Percentiles rank a stretch among this genome's conserved stretches.
phyloP scores from a whole-genome alignment of 768 basidiomycete species.

The Lactarius indigo region DNA sequence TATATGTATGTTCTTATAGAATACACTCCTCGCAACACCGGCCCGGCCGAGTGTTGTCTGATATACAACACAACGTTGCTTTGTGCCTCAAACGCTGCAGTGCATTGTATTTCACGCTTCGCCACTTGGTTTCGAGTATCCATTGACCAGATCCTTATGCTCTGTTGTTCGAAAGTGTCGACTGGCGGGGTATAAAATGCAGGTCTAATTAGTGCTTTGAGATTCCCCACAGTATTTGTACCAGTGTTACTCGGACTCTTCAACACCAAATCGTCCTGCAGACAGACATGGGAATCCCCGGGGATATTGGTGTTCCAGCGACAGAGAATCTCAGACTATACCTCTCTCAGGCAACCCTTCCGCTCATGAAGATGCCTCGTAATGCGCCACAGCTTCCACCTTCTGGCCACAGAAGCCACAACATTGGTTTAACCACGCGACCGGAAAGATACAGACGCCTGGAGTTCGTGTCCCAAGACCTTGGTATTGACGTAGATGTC shows the following conservation, averaged over 20 bases:
- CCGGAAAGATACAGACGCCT: slow-evolving; percentile 21
- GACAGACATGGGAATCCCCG: slow-evolving; percentile 11
- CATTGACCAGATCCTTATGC: background rate
- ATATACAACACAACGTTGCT: background rate
- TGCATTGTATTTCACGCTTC: slow-evolving; percentile 1
- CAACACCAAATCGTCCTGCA: background rate
- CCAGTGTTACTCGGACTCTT: background rate
- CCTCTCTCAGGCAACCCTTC: slow-evolving; percentile 22
- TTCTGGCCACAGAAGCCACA: slow-evolving; percentile 23
- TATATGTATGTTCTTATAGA: background rate
- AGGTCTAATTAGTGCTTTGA: background rate
- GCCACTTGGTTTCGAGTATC: background rate
- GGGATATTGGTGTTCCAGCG: slow-evolving; percentile 22
- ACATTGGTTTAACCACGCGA: slow-evolving; percentile 15
- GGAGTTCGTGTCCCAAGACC: slow-evolving; percentile 7
- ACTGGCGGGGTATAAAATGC: slow-evolving; percentile 11
- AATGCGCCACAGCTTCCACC: slow-evolving; percentile 21
- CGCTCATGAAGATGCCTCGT: slow-evolving; percentile 18
- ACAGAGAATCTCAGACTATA: slow-evolving; percentile 23
- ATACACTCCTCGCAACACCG: too few relatives aligned
- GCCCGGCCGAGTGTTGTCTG: background rate
- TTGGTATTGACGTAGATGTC: background rate
- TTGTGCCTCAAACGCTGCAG: slow-evolving; percentile 6
- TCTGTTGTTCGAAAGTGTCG: background rate
- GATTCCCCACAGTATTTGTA: background rate